Conservation (phyloP, 371 early-diverging fungal genomes). For the Mortierella sp. region DNA sequence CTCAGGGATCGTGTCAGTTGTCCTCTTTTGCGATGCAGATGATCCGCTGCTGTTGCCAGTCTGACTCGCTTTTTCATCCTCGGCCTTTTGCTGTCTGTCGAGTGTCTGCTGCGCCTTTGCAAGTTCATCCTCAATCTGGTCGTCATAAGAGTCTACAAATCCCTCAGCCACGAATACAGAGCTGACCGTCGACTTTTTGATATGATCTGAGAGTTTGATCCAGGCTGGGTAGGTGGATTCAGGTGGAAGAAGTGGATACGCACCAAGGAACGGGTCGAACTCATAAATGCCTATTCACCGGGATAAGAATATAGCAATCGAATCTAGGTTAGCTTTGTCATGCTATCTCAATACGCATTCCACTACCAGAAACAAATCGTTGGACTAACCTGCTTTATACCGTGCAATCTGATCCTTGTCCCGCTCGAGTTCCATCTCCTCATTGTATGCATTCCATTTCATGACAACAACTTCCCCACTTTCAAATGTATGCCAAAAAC, state of each 20-base stretch:
- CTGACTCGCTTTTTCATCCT: neutral
- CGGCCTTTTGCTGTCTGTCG: constrained; percentile 29
- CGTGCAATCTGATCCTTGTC: constrained; percentile 58
- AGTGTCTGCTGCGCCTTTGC: constrained; percentile 33
- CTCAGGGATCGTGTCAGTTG: constrained; percentile 33
- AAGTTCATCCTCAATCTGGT: constrained; percentile 54
- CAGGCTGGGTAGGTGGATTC: constrained; percentile 73
- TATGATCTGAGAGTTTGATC: constrained; percentile 73
- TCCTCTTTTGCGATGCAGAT: constrained; percentile 11
- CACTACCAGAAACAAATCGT: too few species aligned
- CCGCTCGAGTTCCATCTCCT: constrained; percentile 48
- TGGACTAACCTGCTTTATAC: constrained; percentile 55
- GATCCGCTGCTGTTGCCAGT: neutral
- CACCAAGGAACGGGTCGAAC: constrained; percentile 85
- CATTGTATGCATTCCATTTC: constrained; percentile 54
- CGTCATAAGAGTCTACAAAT: constrained; percentile 59
- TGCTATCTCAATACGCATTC: constrained; percentile 8
- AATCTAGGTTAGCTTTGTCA: neutral
- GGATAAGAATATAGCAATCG: neutral
- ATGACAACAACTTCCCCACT: constrained; percentile 51
- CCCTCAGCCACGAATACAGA: constrained; percentile 73
- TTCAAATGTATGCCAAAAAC: constrained; percentile 50
- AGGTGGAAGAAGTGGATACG: constrained; percentile 83
- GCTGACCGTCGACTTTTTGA: constrained; percentile 64
- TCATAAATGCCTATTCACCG: constrained; percentile 71